Evolutionary conservation across 495 filamentous ascomycete genomes (phyloP).

Genomic region (Neurospora terricola): DNA sequence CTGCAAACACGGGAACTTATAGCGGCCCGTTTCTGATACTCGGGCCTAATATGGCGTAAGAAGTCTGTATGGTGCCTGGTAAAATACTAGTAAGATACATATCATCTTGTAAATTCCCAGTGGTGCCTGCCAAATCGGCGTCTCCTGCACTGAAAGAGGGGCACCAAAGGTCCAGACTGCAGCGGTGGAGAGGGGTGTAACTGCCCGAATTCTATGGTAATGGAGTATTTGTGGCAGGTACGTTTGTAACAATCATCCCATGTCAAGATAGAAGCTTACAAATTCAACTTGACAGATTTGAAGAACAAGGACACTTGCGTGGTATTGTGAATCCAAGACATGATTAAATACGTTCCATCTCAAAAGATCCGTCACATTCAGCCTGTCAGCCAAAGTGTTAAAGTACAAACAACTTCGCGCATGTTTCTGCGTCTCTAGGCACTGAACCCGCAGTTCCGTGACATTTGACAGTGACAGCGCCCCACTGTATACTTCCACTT

Average conservation of each 20-base stretch:
- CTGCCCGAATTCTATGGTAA: neutral
- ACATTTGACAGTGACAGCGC: neutral
- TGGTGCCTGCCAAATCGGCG: neutral
- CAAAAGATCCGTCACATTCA: neutral
- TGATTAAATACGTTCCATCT: neutral
- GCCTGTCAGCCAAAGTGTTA: neutral
- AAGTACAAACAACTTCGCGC: neutral
- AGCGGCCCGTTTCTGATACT: neutral
- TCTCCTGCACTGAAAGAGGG: neutral
- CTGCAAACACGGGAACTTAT: neutral
- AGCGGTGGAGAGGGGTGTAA: neutral
- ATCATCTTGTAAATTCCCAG: neutral
- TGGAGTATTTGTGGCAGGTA: neutral
- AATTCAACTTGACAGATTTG: neutral
- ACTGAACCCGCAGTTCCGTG: neutral
- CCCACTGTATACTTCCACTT: neutral
- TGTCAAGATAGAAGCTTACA: neutral
- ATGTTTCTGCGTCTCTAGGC: neutral
- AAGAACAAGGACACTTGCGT: neutral
- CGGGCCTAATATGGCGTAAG: neutral
- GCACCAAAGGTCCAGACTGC: neutral
- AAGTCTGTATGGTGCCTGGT: neutral
- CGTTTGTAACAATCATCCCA: neutral
- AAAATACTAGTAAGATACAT: neutral
- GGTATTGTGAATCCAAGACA: neutral